Percentiles rank a stretch among this genome's conserved stretches.
These are phyloP conservation scores for Trypanosoma theileri DNA, from an alignment of 208 protist genomes.

Conservation along the genomic window DNA sequence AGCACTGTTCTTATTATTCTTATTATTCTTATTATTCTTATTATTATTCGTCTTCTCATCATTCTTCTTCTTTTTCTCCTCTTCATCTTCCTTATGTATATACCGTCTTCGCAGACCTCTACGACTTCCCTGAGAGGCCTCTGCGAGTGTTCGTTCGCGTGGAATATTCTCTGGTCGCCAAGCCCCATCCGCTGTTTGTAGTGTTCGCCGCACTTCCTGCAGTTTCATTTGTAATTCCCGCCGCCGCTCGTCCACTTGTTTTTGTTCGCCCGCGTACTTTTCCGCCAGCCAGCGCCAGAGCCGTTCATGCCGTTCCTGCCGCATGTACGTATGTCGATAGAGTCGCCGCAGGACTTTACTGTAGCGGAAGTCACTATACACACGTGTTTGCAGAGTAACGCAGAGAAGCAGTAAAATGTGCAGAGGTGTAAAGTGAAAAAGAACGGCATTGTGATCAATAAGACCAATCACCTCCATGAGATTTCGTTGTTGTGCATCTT, in stretches of 20 bases:
- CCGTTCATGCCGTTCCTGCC: conserved; percentile 18
- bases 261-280: conserved; percentile 16
- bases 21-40: not conserved
- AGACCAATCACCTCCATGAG: conserved; percentile 13
- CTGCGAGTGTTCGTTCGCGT: not conserved
- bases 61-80: too few relatives aligned
- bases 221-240: conserved; percentile 18
- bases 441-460: not conserved
- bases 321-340: conserved; percentile 7
- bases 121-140: not conserved
- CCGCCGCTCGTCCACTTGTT: conserved; percentile 13
- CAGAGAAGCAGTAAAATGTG: conserved; percentile 32
- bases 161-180: not conserved
- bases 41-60: not conserved
- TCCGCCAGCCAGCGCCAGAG: conserved; percentile 26
- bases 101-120: too few relatives aligned
- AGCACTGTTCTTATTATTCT: not conserved
- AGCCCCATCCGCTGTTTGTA: not conserved
- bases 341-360: conserved; percentile 23
- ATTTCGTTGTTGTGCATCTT: not conserved
- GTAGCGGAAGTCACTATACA: conserved; percentile 39
- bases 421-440: conserved; percentile 1
- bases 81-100: too few relatives aligned
- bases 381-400: conserved; percentile 33
- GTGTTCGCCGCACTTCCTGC: conserved; percentile 19